phyloP scores from a whole-genome alignment of 2,329 filamentous ascomycete species.

The Aspergillus brunneoviolaceus region DNA sequence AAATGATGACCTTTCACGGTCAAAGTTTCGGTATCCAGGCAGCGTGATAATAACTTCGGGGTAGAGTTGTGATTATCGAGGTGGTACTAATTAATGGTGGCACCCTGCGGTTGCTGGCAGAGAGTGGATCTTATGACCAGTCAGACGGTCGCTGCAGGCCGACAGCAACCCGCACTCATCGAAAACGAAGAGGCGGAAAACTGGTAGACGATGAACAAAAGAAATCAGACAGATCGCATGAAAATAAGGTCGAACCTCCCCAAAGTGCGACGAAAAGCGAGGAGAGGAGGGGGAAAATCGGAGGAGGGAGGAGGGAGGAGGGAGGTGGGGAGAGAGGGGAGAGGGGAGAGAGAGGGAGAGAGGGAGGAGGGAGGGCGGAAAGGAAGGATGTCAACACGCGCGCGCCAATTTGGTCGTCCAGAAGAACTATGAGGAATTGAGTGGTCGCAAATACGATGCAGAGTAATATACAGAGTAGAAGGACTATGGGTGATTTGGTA shows the following conservation, averaged over 20 bases:
- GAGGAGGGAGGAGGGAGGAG: not conserved
- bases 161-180: slow-evolving; percentile 34
- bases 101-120: slow-evolving; percentile 1
- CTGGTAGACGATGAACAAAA: not conserved
- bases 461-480: not conserved
- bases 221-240: slow-evolving; percentile 1
- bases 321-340: not conserved
- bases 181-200: slow-evolving; percentile 29
- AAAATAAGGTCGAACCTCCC: slow-evolving; percentile 6
- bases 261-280: not conserved
- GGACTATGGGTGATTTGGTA: no score
- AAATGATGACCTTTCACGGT: not conserved
- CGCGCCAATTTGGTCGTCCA: not conserved
- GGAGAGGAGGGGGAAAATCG: not conserved
- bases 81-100: slow-evolving; percentile 1
- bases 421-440: not conserved
- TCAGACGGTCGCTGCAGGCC: slow-evolving; percentile 32
- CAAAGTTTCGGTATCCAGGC: not conserved
- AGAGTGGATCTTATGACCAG: slow-evolving; percentile 30
- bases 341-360: not conserved
- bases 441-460: not conserved
- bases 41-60: not conserved
- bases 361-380: not conserved
- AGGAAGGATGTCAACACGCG: not conserved
- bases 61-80: not conserved